Evolutionary conservation across 768 basidiomycete genomes (phyloP).

Genomic region (Lepiota venenata): DNA sequence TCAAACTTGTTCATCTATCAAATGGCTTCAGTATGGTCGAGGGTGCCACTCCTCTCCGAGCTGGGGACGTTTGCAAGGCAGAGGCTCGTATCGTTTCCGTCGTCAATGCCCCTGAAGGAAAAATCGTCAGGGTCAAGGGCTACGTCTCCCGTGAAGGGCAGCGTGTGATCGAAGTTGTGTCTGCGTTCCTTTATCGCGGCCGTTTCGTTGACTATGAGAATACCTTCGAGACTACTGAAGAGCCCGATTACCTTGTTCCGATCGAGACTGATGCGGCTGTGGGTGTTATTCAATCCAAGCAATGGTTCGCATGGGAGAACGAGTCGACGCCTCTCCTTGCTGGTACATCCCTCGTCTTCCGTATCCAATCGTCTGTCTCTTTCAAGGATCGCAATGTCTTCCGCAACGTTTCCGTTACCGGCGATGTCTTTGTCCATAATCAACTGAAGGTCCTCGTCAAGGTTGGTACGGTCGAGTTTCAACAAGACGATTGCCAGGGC

Average conservation of each 20-base stretch:
- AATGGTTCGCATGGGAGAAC: conserved; percentile 97
- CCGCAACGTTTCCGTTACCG: conserved; percentile 75
- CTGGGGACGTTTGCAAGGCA: conserved; percentile 87
- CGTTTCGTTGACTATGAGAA: conserved; percentile 91
- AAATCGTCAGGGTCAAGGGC: conserved; percentile 89
- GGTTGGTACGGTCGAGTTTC: conserved; percentile 85
- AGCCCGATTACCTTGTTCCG: conserved; percentile 83
- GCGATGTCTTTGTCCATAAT: conserved; percentile 84
- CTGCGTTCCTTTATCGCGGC: conserved; percentile 96
- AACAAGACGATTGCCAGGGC: conserved; percentile 83
- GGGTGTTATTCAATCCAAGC: conserved; percentile 91
- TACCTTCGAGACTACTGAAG: conserved; percentile 91
- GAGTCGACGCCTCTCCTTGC: conserved; percentile 71
- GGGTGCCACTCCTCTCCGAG: conserved; percentile 71
- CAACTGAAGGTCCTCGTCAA: conserved; percentile 86
- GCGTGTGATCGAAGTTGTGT: conserved; percentile 90
- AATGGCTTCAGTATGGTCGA: conserved; percentile 93
- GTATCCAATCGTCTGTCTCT: conserved; percentile 76
- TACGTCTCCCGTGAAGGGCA: conserved; percentile 72
- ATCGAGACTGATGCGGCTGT: conserved; percentile 75
- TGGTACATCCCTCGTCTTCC: conserved; percentile 88
- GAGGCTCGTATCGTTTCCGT: conserved; percentile 89
- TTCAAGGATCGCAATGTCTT: conserved; percentile 91
- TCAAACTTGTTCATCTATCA: conserved; percentile 95
- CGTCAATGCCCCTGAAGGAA: conserved; percentile 86